Conservation (phyloP, 371 early-diverging fungal species). For the Mortierella sp. region DNA sequence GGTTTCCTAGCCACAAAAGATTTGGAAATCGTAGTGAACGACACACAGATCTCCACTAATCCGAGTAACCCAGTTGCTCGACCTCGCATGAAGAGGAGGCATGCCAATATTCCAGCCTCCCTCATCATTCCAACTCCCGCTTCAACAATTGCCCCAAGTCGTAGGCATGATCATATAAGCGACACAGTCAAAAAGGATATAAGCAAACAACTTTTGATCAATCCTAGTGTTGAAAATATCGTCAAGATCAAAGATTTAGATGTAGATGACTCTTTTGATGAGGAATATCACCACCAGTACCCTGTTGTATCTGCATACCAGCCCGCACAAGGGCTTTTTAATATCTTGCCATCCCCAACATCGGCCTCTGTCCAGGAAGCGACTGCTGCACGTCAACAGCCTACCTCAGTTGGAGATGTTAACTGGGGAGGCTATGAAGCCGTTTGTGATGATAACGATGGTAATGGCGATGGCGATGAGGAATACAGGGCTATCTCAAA, state of each 20-base stretch:
- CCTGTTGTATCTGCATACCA: slow-evolving; percentile 22
- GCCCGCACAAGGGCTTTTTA: slow-evolving; percentile 24
- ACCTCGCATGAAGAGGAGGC: neutral
- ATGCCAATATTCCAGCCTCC: neutral
- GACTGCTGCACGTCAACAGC: neutral
- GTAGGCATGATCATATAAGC: neutral
- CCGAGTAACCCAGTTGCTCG: neutral
- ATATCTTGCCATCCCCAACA: neutral
- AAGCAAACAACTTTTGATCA: neutral
- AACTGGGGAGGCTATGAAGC: neutral
- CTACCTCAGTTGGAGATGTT: neutral
- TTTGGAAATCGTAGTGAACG: neutral
- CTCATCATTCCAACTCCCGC: neutral
- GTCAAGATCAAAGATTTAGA: slow-evolving; percentile 10
- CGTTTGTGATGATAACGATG: too few species aligned
- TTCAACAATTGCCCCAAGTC: neutral
- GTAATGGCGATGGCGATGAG: neutral
- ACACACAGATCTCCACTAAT: neutral
- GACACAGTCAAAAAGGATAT: neutral
- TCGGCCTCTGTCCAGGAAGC: slow-evolving; percentile 1
- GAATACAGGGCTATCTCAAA: neutral
- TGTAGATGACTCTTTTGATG: slow-evolving; percentile 31
- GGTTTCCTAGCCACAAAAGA: neutral
- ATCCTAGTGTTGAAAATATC: neutral
- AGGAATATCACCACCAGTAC: slow-evolving; percentile 23